Percentiles rank a stretch among this genome's conserved stretches.
Conservation (phyloP, 345 rosid species). For the Raphanus raphanistrum region DNA sequence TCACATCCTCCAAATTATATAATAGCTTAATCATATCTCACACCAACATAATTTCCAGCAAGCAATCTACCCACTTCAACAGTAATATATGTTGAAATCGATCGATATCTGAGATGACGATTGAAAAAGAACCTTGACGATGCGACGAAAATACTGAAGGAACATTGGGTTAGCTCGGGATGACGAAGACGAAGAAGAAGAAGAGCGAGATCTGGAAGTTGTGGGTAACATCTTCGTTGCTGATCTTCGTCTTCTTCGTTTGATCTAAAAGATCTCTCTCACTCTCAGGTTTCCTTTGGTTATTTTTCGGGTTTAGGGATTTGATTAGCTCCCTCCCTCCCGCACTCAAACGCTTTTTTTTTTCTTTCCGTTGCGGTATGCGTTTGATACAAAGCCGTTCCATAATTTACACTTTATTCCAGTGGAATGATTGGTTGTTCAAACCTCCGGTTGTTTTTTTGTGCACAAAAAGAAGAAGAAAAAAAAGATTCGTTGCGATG, state of each 20-base stretch:
- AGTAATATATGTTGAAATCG: not conserved
- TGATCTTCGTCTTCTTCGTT: slow-evolving; percentile 3
- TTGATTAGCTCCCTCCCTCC: not conserved
- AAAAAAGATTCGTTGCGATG: too few species aligned
- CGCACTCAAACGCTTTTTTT: slow-evolving; percentile 10
- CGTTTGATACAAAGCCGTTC: not conserved
- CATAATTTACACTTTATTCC: not conserved
- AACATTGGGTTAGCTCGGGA: slow-evolving; percentile 67
- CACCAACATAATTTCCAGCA: too few species aligned
- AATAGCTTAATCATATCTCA: too few species aligned
- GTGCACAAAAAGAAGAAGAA: too few species aligned
- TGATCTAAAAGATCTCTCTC: slow-evolving; percentile 9
- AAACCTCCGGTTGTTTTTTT: too few species aligned
- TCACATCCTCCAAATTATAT: not conserved
- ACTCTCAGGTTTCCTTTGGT: slow-evolving; percentile 21
- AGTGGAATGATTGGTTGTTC: too few species aligned
- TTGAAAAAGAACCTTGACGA: slow-evolving; percentile 70
- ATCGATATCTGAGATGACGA: slow-evolving; percentile 30
- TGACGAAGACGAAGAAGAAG: slow-evolving; percentile 52
- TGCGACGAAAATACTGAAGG: slow-evolving; percentile 92
- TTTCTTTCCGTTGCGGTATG: not conserved
- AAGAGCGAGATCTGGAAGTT: slow-evolving; percentile 69
- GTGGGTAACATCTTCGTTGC: slow-evolving; percentile 70
- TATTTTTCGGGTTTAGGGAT: slow-evolving; percentile 31
- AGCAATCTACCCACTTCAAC: too few species aligned